phyloP scores from a whole-genome alignment of 2,329 filamentous ascomycete species.

The Hymenoscyphus occultus region DNA sequence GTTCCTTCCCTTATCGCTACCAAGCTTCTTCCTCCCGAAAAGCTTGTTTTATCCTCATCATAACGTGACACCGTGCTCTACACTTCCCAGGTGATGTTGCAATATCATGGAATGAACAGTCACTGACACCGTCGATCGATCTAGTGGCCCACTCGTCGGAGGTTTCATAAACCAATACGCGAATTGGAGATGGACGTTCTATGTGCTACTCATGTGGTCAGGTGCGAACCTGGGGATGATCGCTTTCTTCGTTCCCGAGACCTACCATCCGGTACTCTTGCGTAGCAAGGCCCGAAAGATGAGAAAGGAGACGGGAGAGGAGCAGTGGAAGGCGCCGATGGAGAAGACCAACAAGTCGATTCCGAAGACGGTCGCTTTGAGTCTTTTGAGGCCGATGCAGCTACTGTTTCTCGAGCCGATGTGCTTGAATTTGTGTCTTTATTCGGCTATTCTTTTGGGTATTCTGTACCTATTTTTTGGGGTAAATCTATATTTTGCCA shows the following conservation, averaged over 20 bases:
- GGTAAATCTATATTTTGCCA: too few species aligned
- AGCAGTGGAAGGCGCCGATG: conserved; percentile 71
- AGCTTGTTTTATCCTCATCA: conserved; percentile 1
- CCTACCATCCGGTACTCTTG: conserved; percentile 75
- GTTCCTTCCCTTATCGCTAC: not conserved
- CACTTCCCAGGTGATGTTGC: not conserved
- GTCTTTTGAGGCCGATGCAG: conserved; percentile 64
- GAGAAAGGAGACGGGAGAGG: conserved; percentile 73
- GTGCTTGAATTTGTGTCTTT: conserved; percentile 77
- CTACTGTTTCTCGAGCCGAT: conserved; percentile 81
- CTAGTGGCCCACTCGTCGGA: conserved; percentile 55
- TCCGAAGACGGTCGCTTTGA: conserved; percentile 53
- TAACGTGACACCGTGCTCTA: not conserved
- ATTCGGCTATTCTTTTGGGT: conserved; percentile 80
- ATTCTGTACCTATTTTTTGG: conserved; percentile 90
- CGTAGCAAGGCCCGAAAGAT: conserved; percentile 67
- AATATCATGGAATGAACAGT: not conserved
- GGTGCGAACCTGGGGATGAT: conserved; percentile 62
- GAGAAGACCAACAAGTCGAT: conserved; percentile 72
- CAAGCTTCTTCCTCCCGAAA: not conserved
- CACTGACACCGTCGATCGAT: not conserved
- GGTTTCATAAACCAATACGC: conserved; percentile 79
- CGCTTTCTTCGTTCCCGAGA: conserved; percentile 76
- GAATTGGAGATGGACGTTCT: conserved; percentile 81
- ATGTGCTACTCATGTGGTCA: conserved; percentile 79